Evolutionary conservation across 192 early-diverging fungal genomes (phyloP).

Genomic region (Spinellus fusiger): DNA sequence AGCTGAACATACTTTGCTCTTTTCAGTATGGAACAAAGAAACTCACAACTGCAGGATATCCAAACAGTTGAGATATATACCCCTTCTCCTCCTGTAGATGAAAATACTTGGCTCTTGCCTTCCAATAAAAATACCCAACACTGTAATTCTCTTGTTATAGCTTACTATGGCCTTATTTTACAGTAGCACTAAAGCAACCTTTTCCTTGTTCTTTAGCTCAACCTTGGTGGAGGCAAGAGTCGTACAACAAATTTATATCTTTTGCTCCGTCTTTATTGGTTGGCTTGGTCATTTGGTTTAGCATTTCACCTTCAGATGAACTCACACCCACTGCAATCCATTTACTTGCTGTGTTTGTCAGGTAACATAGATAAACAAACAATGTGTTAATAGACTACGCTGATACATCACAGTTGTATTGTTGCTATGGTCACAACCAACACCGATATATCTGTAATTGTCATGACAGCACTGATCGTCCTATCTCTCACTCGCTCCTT

Average conservation of each 20-base stretch:
- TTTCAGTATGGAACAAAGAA: too few relatives aligned
- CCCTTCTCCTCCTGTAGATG: too few relatives aligned
- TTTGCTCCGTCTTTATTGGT: slow-evolving; percentile 17
- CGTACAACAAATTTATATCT: background rate
- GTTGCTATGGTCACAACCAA: slow-evolving; percentile 44
- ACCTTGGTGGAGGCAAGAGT: background rate
- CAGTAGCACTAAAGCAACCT: too few relatives aligned
- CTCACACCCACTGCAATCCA: slow-evolving; percentile 27
- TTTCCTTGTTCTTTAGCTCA: background rate
- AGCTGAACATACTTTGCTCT: too few relatives aligned
- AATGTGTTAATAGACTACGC: background rate
- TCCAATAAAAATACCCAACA: too few relatives aligned
- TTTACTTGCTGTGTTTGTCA: slow-evolving; percentile 31
- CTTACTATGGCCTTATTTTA: too few relatives aligned
- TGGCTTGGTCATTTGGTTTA: slow-evolving; percentile 26
- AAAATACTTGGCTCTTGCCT: too few relatives aligned
- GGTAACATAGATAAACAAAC: slow-evolving; percentile 13
- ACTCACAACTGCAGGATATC: too few relatives aligned
- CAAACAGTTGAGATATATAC: too few relatives aligned
- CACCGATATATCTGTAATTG: slow-evolving; percentile 48
- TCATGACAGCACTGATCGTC: slow-evolving; percentile 45
- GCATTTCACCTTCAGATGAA: slow-evolving; percentile 14
- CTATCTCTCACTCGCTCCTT: slow-evolving; percentile 56
- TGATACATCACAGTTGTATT: slow-evolving; percentile 32
- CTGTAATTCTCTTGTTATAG: too few relatives aligned